Base-by-base conservation (phyloP, 2,329 filamentous ascomycete species). In the Decorospora gaudefroyi region DNA sequence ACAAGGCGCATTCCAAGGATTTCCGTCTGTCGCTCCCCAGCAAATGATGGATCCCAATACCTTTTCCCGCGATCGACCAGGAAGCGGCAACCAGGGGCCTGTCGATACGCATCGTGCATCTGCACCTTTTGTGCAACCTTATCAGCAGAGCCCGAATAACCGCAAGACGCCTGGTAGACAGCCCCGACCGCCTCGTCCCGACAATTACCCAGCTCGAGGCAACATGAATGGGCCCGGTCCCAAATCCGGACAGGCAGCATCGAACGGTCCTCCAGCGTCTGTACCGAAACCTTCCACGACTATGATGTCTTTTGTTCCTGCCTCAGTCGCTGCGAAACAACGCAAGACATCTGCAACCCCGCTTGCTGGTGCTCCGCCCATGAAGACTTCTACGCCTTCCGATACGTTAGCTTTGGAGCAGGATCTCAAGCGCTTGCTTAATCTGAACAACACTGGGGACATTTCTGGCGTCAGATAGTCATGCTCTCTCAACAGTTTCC, bases 381-480 rank as follows among this genome's bases (percentile, higher is more conserved):
- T 51, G 23, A 54, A 51, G 34, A 49, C 39, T 26, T 46, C 55
- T 5, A 41, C 52, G 11, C 34, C 53, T 36, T 46, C 53, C 25
- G 51, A 65, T 42, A 55, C 56, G 5, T 49, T 57, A 42, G 51
- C 64, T 51, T 49, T 69, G 40, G 66, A 68, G 54, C 60, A 68
- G 53, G 59, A 69, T 42, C 53, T 69, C 33, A 69, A 68, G 53
- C 65, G 65, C 18, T 49, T 69, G 54, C 64, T 69, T 36, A 69
- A 69, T 42, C 45, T 69, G 17, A 59, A 58, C 21, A 33, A 53
- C 22, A 34, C 55, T 16, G 61, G 55, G 23, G 55, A 59, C 26
- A 51, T 45, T 16, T 44, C 53, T 12, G 51, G 59, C 43, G 59
- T 60, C 30, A 55, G 52, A 37, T 67, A 62, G 39, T 37, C 36